phyloP scores from a whole-genome alignment of 495 filamentous ascomycete genomes.

The Aspergillus sclerotiicarbonarius region DNA sequence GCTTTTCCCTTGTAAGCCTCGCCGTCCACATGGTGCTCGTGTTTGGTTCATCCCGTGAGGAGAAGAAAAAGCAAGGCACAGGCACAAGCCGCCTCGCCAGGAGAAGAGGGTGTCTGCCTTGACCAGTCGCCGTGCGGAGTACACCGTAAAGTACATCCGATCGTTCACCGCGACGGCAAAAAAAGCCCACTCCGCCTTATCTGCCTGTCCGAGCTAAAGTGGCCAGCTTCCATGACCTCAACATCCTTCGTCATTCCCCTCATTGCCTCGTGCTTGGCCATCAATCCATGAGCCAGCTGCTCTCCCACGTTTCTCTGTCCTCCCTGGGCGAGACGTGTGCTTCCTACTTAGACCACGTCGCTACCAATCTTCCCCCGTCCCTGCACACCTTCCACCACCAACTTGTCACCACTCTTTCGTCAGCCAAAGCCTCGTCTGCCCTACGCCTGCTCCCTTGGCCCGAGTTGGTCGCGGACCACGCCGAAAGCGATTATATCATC shows the following conservation, averaged over 20 bases:
- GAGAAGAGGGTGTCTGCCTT: not conserved
- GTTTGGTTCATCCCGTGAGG: too few relatives aligned
- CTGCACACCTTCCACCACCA: slow-evolving; percentile 40
- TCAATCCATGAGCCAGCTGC: slow-evolving; percentile 40
- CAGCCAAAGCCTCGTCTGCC: slow-evolving; percentile 42
- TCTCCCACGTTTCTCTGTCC: slow-evolving; percentile 46
- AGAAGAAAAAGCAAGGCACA: not conserved
- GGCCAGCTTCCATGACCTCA: slow-evolving; percentile 14
- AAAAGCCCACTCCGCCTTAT: slow-evolving; percentile 15
- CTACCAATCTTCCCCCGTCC: slow-evolving; percentile 52
- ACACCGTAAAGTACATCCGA: too few relatives aligned
- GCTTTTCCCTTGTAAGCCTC: too few relatives aligned
- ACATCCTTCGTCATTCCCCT: slow-evolving; percentile 9
- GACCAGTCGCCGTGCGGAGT: not conserved
- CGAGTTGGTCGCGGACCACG: slow-evolving; percentile 24
- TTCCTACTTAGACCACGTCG: slow-evolving; percentile 52
- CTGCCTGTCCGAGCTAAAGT: slow-evolving; percentile 11
- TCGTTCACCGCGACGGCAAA: not conserved
- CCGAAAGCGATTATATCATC: slow-evolving; percentile 31
- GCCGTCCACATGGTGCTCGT: too few relatives aligned
- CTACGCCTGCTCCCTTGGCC: slow-evolving; percentile 32
- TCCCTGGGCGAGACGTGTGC: slow-evolving; percentile 48
- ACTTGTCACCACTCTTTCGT: slow-evolving; percentile 34
- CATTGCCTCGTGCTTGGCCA: slow-evolving; percentile 4
- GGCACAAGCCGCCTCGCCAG: not conserved